Evolutionary conservation across 768 basidiomycete species (phyloP), one percentile per base, ranked within the genome.

Genomic region (Mycena rosella): DNA sequence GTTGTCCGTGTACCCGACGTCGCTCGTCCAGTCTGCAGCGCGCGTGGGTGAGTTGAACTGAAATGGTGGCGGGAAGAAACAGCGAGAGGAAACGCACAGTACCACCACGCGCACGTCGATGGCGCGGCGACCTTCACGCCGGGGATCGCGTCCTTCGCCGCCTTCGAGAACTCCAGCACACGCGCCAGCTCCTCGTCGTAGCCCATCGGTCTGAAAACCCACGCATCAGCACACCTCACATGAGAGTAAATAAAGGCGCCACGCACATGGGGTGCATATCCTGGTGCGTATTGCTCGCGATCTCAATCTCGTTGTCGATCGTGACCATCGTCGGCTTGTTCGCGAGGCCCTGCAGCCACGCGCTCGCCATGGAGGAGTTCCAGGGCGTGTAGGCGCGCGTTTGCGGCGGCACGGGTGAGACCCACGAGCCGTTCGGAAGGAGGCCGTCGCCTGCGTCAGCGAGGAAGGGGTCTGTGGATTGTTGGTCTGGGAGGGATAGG

Each of bases 251-350:
- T 26, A 13, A n/a, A n/a, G n/a, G 7, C 32, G 29, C 13, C 3
- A 71, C 79, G 42, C 74, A 84, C 83, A 66, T 69, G 2, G 87
- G 86, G 71, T 88, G 87, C 85, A 88, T 88, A 67, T 88, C 87
- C 73, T 85, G 84, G 71, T 88, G 87, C 20, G 87, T 88, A 67
- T 72, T 83, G 56, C 77, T 76, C 17, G 87, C 84, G 59, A 88
- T 88, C 72, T 88, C 87, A 18, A 88, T 87, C 74, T 88, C 87
- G 72, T 88, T 88, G 72, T 88, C 87, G 61, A 88, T 79, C 7
- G 84, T 77, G 17, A 86, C 80, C 49, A 87, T 77, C 5, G 74
- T 77, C 1, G 87, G 87, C 72, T 86, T 86, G 78, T 87, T 82
- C 48, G 72, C 73, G 42, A 88, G 73, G 8, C 80, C 82, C 13